These are phyloP conservation scores for Blastobotrys parvus DNA, from an alignment of 805 yeast genomes.

Conservation along the genomic window DNA sequence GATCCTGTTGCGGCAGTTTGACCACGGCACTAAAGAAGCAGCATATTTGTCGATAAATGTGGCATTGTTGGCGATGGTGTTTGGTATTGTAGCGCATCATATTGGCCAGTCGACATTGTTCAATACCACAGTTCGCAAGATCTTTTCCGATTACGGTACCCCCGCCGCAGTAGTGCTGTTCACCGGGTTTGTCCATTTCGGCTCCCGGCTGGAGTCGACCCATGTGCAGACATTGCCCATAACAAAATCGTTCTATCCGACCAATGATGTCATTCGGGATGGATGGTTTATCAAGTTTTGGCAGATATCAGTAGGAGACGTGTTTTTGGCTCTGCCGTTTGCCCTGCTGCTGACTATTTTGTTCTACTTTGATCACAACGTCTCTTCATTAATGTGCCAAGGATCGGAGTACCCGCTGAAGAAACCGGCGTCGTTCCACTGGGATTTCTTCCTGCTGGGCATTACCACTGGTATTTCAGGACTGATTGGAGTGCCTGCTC, in stretches of 20 bases:
- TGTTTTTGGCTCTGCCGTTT: constrained; percentile 88
- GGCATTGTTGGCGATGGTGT: constrained; percentile 64
- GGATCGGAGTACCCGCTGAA: constrained; percentile 67
- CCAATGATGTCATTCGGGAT: constrained; percentile 32
- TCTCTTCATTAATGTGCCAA: constrained; percentile 89
- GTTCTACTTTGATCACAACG: constrained; percentile 93
- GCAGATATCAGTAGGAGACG: constrained; percentile 62
- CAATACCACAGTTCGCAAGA: constrained; percentile 47
- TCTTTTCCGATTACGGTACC: constrained; percentile 79
- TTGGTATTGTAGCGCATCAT: constrained; percentile 55
- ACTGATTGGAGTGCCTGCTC: constrained; percentile 84
- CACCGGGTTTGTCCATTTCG: constrained; percentile 89
- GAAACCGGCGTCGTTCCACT: constrained; percentile 88
- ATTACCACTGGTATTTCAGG: constrained; percentile 84
- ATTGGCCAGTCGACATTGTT: constrained; percentile 64
- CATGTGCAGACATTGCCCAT: constrained; percentile 58
- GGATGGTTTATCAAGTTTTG: constrained; percentile 75
- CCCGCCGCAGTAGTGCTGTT: constrained; percentile 80
- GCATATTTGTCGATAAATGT: constrained; percentile 73
- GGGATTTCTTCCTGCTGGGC: constrained; percentile 82
- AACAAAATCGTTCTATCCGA: constrained; percentile 68
- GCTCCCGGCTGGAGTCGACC: constrained; percentile 58
- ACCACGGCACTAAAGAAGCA: constrained; percentile 29
- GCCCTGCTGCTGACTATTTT: constrained; percentile 75
- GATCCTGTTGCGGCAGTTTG: constrained; percentile 65